These are phyloP conservation scores for Scutellaria galericulata DNA, from an alignment of 257 asterid genomes.

Conservation along the genomic window DNA sequence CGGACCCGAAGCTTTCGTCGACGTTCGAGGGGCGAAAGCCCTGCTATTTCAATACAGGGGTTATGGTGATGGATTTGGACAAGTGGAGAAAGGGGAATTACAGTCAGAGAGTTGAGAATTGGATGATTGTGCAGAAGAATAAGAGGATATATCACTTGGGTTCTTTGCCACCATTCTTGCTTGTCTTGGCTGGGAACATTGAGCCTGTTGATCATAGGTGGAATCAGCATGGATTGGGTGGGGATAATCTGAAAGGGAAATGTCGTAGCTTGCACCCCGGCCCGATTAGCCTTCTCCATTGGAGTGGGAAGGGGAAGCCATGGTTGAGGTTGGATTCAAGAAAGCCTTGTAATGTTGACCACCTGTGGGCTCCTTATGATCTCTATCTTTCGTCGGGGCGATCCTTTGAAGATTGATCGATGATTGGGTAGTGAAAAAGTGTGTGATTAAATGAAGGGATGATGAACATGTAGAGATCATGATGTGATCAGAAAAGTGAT, in stretches of 20 bases:
- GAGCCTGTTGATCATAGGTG: constrained; percentile 69
- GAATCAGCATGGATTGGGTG: constrained; percentile 85
- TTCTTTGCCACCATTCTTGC: constrained; percentile 73
- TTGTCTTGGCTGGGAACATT: constrained; percentile 68
- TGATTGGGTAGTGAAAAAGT: not conserved
- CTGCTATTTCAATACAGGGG: constrained; percentile 73
- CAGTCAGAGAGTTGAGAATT: constrained; percentile 52
- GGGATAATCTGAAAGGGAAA: constrained; percentile 72
- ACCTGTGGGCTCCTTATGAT: constrained; percentile 85
- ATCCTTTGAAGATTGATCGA: constrained; percentile 53
- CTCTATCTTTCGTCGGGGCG: constrained; percentile 53
- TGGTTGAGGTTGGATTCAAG: constrained; percentile 78
- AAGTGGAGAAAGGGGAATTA: constrained; percentile 62
- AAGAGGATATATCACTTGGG: constrained; percentile 69
- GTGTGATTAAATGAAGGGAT: not conserved
- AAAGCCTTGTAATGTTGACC: constrained; percentile 72
- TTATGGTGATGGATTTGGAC: constrained; percentile 71
- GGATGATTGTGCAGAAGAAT: constrained; percentile 72
- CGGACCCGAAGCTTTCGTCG: constrained; percentile 35
- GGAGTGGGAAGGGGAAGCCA: constrained; percentile 93
- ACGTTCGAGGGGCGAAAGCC: constrained; percentile 53
- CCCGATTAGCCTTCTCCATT: constrained; percentile 70
- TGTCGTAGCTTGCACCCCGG: constrained; percentile 77
- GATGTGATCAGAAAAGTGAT: not conserved
- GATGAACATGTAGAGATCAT: constrained; percentile 2